Evolutionary conservation across 164 flowering plant species (phyloP), one percentile per base, ranked within the genome.

Genomic region (Kingdonia uniflora): DNA sequence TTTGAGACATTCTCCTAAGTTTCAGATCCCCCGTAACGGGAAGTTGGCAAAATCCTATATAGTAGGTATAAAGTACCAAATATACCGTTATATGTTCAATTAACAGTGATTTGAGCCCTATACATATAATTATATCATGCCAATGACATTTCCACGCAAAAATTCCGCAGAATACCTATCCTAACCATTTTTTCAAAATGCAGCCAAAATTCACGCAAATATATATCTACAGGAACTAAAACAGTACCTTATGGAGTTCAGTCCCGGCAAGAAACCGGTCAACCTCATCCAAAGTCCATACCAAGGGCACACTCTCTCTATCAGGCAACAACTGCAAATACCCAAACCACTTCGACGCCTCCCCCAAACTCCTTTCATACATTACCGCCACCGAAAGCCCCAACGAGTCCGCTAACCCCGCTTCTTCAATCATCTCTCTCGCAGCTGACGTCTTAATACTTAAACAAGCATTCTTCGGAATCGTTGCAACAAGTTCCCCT

Each of bases 211-310:
- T n/a, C n/a, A n/a, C n/a, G n/a, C n/a, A n/a, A n/a, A n/a, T n/a
- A n/a, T n/a, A n/a, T n/a, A n/a, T n/a, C n/a, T n/a, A n/a, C n/a
- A n/a, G n/a, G n/a, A n/a, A n/a, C n/a, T n/a, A n/a, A n/a, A n/a
- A n/a, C 35, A 26, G 26, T 58, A 91, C 96, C 95, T 82, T 74
- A 66, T 92, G 95, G 8, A 92, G 85, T 71, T 92, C 98, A 38
- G 95, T 87, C 3, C 96, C 98, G 0, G 42, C 22, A 14, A 92
- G 79, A 16, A 80, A 68, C 4, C 52, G 16, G 49, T 92, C 95
- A 11, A 92, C 64, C 53, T 87, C 85, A 6, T 69, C 69, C 45
- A 70, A 55, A 17, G 75, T 70, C 98, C 98, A 92, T 35, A 81
- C 71, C 66, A 82, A 48, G 0, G 98, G 98, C 68, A 87, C 64